Percentiles rank a stretch among this genome's conserved stretches.
Conservation (phyloP, 441 rosid species). For the Brassica hybrid region DNA sequence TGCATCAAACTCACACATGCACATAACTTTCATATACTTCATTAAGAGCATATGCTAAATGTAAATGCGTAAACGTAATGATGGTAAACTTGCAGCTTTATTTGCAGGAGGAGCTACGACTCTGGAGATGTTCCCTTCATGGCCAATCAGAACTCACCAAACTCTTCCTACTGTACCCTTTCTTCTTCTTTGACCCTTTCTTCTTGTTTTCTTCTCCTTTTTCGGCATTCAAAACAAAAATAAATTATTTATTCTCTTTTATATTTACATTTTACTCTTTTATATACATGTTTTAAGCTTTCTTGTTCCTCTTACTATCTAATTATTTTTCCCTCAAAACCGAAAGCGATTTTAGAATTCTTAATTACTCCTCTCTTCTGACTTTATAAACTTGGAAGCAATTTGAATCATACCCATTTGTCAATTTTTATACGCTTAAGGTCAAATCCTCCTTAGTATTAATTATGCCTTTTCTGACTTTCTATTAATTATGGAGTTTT, state of each 20-base stretch:
- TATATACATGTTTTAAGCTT: conserved; percentile 20
- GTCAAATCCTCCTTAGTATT: conserved; percentile 31
- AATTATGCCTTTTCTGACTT: conserved; percentile 23
- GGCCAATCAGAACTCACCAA: conserved; percentile 98
- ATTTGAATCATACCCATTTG: conserved; percentile 30
- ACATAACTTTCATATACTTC: not conserved
- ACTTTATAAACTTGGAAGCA: conserved; percentile 25
- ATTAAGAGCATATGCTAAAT: conserved; percentile 12
- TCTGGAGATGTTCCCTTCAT: conserved; percentile 99
- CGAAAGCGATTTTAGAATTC: conserved; percentile 36
- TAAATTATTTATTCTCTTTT: not conserved
- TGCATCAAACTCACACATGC: conserved; percentile 20
- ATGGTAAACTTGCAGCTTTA: conserved; percentile 71
- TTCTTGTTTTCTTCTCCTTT: conserved; percentile 42
- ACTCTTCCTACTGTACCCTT: conserved; percentile 78
- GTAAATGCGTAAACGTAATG: conserved; percentile 44
- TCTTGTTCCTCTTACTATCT: conserved; percentile 36
- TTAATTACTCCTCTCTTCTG: conserved; percentile 36
- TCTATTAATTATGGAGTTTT: not conserved
- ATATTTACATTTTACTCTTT: conserved; percentile 12
- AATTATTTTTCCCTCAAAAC: conserved; percentile 2
- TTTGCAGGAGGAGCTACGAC: conserved; percentile 90
- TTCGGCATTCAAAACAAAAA: conserved; percentile 7
- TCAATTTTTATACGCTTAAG: conserved; percentile 38
- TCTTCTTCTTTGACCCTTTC: conserved; percentile 65